Evolutionary conservation across 192 early-diverging fungal species (phyloP).

Genomic region (Coemansia sp.): DNA sequence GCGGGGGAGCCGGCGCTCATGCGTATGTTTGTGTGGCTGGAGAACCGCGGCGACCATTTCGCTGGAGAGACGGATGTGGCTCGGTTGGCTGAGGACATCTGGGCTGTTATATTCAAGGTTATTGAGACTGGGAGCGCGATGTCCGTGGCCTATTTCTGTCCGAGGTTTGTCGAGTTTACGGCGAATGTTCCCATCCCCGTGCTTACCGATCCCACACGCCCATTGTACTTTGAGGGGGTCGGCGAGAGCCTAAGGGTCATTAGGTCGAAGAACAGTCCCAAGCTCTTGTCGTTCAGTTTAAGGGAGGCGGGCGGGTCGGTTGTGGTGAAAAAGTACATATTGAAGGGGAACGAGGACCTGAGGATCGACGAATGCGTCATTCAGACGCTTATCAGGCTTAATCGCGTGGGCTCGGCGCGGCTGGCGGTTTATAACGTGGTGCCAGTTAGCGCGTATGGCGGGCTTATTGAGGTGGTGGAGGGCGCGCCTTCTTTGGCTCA

Average conservation of each 20-base stretch:
- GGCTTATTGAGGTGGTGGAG: constrained; percentile 92
- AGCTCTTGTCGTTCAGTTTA: constrained; percentile 65
- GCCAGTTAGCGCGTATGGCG: constrained; percentile 78
- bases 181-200: constrained; percentile 30
- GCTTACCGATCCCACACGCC: constrained; percentile 26
- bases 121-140: constrained; percentile 8
- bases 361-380: constrained; percentile 91
- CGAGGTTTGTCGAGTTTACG: constrained; percentile 12
- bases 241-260: constrained; percentile 22
- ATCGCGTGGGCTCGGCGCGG: constrained; percentile 9
- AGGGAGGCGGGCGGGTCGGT: constrained; percentile 53
- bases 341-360: constrained; percentile 92
- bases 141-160: constrained; percentile 10
- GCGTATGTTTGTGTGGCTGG: constrained; percentile 18
- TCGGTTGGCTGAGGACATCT: constrained; percentile 11
- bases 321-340: constrained; percentile 65
- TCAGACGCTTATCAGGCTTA: constrained; percentile 56
- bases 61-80: neutral
- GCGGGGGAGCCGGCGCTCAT: constrained; percentile 5
- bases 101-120: constrained; percentile 23
- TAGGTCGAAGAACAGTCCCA: constrained; percentile 83
- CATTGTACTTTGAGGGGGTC: constrained; percentile 21
- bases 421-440: constrained; percentile 61
- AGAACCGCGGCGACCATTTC: neutral
- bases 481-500: constrained; percentile 69